These are phyloP conservation scores for Colletotrichum agaves DNA, from an alignment of 2,329 filamentous ascomycete genomes.

Conservation along the genomic window DNA sequence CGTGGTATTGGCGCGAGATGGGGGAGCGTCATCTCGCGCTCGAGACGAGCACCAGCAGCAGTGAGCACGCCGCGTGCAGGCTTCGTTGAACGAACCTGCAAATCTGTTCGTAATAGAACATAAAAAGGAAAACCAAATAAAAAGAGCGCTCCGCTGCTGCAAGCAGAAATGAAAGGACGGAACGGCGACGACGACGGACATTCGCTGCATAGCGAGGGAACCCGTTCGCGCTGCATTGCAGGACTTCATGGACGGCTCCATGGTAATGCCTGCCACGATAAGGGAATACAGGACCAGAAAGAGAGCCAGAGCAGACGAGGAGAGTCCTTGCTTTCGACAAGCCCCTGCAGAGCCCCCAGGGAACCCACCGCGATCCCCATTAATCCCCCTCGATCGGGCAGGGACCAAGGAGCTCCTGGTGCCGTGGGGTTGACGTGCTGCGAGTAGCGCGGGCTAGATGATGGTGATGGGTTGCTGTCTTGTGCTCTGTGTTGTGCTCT, in stretches of 20 bases:
- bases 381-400: conserved; percentile 35
- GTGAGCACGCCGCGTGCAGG: too few species aligned
- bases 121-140: background rate
- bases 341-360: conserved; percentile 36
- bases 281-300: conserved; percentile 8
- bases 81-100: conserved; percentile 13
- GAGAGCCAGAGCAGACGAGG: conserved; percentile 25
- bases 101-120: conserved; percentile 14
- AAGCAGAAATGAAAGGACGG: background rate
- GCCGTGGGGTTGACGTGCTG: conserved; percentile 37
- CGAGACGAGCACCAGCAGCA: background rate
- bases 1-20: conserved; percentile 11
- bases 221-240: conserved; percentile 30
- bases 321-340: conserved; percentile 28
- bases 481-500: background rate
- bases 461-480: background rate
- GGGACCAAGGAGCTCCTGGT: conserved; percentile 32
- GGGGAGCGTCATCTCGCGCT: conserved; percentile 15
- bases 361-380: conserved; percentile 37
- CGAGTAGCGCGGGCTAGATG: conserved; percentile 14
- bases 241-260: conserved; percentile 21
- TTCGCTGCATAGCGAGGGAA: conserved; percentile 17
- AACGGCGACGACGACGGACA: background rate
- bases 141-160: background rate
- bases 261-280: conserved; percentile 33